A percentile compares a stretch with the other conserved stretches of the same genome.
Conservation (phyloP, 306 rosid species). For the Hippophae rhamnoides region DNA sequence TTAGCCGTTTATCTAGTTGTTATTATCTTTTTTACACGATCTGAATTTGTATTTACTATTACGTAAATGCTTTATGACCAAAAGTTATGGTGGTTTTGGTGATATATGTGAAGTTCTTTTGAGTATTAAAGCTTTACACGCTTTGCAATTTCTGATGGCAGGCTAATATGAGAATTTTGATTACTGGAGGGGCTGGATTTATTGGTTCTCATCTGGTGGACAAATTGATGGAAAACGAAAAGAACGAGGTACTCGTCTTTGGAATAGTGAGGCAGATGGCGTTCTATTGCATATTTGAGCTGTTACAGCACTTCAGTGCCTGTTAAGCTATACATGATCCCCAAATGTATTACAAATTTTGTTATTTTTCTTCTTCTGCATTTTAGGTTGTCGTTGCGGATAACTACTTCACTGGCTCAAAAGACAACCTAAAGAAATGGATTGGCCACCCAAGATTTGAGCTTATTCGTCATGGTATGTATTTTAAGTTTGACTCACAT, state of each 20-base stretch:
- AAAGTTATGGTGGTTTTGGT: no score
- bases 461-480: slow-evolving; percentile 87
- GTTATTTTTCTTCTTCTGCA: slow-evolving; percentile 3
- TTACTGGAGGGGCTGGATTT: slow-evolving; percentile 99
- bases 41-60: neutral
- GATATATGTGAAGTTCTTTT: no score
- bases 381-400: slow-evolving; percentile 78
- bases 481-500: slow-evolving; percentile 2
- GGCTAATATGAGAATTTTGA: slow-evolving; percentile 92
- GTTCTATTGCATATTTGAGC: neutral
- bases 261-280: neutral
- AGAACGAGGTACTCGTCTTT: slow-evolving; percentile 55
- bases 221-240: slow-evolving; percentile 91
- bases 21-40: neutral
- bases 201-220: slow-evolving; percentile 96
- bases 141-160: slow-evolving; percentile 18
- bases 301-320: neutral
- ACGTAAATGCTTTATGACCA: no score
- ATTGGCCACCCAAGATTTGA: slow-evolving; percentile 97
- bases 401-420: slow-evolving; percentile 90
- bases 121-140: no score
- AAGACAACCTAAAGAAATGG: slow-evolving; percentile 90
- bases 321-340: neutral
- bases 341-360: neutral
- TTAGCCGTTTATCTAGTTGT: neutral